These are phyloP conservation scores for Metschnikowia koreensis DNA, from an alignment of 805 yeast genomes.

Conservation along the genomic window DNA sequence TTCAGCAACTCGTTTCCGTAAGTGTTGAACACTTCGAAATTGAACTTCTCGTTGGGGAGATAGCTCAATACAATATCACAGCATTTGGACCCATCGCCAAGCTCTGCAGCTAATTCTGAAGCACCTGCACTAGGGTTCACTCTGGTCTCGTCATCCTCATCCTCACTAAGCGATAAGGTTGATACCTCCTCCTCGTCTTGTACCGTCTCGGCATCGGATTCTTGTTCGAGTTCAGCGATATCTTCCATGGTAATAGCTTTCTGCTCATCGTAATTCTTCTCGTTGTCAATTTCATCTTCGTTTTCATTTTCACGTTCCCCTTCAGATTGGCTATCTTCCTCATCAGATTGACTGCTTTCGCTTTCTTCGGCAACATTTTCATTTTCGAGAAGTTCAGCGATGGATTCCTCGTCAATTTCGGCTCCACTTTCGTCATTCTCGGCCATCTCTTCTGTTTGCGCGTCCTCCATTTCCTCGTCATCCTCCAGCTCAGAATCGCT, in stretches of 20 bases:
- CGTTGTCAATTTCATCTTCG: constrained; percentile 20
- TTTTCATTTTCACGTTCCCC: constrained; percentile 23
- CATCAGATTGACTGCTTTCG: constrained; percentile 22
- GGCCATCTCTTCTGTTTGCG: not conserved
- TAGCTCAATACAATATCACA: constrained; percentile 64
- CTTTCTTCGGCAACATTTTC: constrained; percentile 14
- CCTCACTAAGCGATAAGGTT: constrained; percentile 18
- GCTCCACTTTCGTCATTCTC: not conserved
- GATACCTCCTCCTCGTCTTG: constrained; percentile 21
- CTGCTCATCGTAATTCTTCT: constrained; percentile 14
- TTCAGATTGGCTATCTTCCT: constrained; percentile 19
- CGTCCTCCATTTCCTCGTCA: constrained; percentile 9
- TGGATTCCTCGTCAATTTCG: constrained; percentile 5
- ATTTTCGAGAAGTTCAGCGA: constrained; percentile 7
- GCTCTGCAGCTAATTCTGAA: constrained; percentile 35
- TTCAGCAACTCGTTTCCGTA: constrained; percentile 73
- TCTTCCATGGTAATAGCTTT: constrained; percentile 28
- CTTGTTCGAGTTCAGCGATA: constrained; percentile 14
- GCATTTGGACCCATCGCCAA: constrained; percentile 45
- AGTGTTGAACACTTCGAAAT: constrained; percentile 69
- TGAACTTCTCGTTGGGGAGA: constrained; percentile 41
- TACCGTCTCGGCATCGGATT: constrained; percentile 23
- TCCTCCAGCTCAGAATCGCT: constrained; percentile 8
- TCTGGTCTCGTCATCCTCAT: constrained; percentile 19
- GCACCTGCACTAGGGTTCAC: constrained; percentile 11